These are phyloP conservation scores for Termitomyces bulborhizus DNA, from an alignment of 768 basidiomycete genomes.

Conservation along the genomic window DNA sequence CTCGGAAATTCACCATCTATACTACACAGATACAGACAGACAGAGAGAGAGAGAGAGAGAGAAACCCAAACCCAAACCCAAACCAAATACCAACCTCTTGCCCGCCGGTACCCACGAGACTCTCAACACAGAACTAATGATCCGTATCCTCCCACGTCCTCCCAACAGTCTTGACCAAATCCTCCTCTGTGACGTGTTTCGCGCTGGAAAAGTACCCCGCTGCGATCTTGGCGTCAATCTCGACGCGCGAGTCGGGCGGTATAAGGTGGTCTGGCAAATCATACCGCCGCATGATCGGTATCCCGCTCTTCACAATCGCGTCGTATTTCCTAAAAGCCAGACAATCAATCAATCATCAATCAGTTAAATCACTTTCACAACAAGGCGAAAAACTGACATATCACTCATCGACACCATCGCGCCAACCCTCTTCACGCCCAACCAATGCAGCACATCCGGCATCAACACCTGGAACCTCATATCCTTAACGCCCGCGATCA, in stretches of 20 bases:
- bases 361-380: too few species aligned
- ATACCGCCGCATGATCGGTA: conserved; percentile 74
- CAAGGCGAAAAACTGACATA: conserved; percentile 35
- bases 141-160: conserved; percentile 89
- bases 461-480: conserved; percentile 94
- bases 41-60: too few species aligned
- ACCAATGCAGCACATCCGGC: conserved; percentile 95
- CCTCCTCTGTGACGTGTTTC: conserved; percentile 69
- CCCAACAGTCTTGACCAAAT: conserved; percentile 82
- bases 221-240: conserved; percentile 96
- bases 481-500: conserved; percentile 92
- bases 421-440: conserved; percentile 87
- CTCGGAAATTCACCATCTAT: too few species aligned
- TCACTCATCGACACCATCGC: conserved; percentile 90
- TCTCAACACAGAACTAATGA: conserved; percentile 34
- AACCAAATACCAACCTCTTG: too few species aligned
- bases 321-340: conserved; percentile 71
- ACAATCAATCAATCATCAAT: too few species aligned
- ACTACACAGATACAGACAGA: too few species aligned
- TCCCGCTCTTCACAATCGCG: conserved; percentile 86
- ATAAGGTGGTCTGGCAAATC: conserved; percentile 87
- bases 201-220: conserved; percentile 88
- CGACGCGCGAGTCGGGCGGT: conserved; percentile 84
- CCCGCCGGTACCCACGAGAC: too few species aligned
- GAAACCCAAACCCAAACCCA: too few species aligned